These are phyloP conservation scores for Brettanomyces nanus DNA, from an alignment of 805 yeast genomes.

Conservation along the genomic window DNA sequence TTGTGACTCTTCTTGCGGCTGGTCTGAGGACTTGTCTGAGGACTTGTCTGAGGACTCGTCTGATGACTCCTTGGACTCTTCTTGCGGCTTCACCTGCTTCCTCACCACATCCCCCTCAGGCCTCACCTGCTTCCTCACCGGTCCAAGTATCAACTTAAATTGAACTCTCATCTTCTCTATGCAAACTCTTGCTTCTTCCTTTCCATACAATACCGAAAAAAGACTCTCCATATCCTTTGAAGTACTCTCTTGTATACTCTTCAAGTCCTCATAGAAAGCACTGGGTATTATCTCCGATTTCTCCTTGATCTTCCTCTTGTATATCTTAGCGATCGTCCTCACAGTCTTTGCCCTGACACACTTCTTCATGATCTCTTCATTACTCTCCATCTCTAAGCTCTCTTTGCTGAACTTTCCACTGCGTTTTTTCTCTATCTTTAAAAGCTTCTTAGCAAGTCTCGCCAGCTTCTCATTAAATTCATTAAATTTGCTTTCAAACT, in stretches of 20 bases:
- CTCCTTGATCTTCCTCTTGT: slow-evolving; percentile 9
- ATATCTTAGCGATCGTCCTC: slow-evolving; percentile 9
- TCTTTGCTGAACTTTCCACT: slow-evolving; percentile 1
- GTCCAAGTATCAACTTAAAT: slow-evolving; percentile 21
- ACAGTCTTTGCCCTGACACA: slow-evolving; percentile 16
- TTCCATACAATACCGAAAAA: slow-evolving; percentile 41
- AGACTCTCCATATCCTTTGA: slow-evolving; percentile 36
- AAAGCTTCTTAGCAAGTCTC: slow-evolving; percentile 26
- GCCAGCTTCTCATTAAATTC: slow-evolving; percentile 33
- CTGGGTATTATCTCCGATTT: slow-evolving; percentile 23
- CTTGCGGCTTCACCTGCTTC: no score
- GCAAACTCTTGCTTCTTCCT: slow-evolving; percentile 29
- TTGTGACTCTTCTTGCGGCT: slow-evolving; percentile 5
- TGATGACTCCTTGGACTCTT: slow-evolving; percentile 6
- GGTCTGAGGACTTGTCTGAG: slow-evolving; percentile 16
- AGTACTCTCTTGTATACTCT: slow-evolving; percentile 24
- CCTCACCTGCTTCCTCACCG: slow-evolving; percentile 16
- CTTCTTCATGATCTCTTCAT: slow-evolving; percentile 2
- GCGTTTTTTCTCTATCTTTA: slow-evolving; percentile 5
- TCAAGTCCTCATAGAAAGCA: slow-evolving; percentile 23
- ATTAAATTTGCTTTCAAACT: slow-evolving; percentile 42
- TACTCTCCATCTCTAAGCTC: slow-evolving; percentile 4
- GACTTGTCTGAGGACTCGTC: slow-evolving; percentile 11
- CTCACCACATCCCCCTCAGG: slow-evolving; percentile 7
- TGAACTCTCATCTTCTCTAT: slow-evolving; percentile 18